These are phyloP conservation scores for Prunus davidiana DNA, from an alignment of 306 rosid species.

Conservation along the genomic window DNA sequence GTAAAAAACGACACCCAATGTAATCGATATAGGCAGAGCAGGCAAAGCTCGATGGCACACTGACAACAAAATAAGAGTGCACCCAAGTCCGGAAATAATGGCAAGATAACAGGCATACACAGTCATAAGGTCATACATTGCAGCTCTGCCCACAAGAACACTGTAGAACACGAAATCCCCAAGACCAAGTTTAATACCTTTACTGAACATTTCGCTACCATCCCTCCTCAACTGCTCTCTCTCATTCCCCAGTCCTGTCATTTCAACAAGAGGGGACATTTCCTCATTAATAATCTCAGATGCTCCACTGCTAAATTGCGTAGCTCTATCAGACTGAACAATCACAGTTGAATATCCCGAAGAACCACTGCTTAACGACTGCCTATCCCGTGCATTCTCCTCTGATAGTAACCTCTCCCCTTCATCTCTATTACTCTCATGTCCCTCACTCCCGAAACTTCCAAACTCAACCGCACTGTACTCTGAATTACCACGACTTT, in stretches of 20 bases:
- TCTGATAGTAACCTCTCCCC: constrained; percentile 66
- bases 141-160: constrained; percentile 96
- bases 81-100: constrained; percentile 81
- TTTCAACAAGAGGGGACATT: constrained; percentile 67
- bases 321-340: constrained; percentile 16
- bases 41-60: constrained; percentile 78
- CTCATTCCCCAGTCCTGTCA: constrained; percentile 31
- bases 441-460: constrained; percentile 13
- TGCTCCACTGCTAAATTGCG: constrained; percentile 25
- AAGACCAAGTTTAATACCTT: constrained; percentile 90
- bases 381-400: constrained; percentile 29
- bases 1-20: constrained; percentile 77
- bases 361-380: constrained; percentile 32
- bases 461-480: constrained; percentile 21
- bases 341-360: constrained; percentile 31
- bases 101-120: constrained; percentile 97
- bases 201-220: constrained; percentile 37
- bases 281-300: constrained; percentile 47
- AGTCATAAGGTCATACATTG: constrained; percentile 97
- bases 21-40: constrained; percentile 86
- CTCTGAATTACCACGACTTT: constrained; percentile 12
- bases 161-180: constrained; percentile 95
- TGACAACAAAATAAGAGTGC: constrained; percentile 84
- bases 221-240: constrained; percentile 34
- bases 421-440: constrained; percentile 21